Conservation (phyloP, 352 stramenopile genomes). For the Pythium folliculosum region DNA sequence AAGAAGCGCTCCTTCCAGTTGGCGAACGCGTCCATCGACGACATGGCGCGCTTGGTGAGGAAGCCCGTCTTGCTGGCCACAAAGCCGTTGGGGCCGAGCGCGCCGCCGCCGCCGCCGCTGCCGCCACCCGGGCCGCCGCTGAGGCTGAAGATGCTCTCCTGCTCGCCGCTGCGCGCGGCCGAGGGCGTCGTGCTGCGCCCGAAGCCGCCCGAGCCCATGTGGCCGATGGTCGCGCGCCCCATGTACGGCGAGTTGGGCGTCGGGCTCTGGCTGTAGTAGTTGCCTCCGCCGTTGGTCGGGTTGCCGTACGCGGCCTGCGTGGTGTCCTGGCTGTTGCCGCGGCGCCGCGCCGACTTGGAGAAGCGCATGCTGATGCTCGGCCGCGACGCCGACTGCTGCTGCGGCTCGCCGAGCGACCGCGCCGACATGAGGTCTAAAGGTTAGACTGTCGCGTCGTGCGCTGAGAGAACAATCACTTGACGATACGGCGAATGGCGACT, state of each 20-base stretch:
- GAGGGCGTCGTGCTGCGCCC: conserved; percentile 24
- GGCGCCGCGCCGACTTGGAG: conserved; percentile 57
- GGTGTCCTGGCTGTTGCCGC: conserved; percentile 69
- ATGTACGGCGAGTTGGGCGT: conserved; percentile 45
- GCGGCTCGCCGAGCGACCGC: conserved; percentile 26
- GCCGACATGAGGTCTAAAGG: conserved; percentile 11
- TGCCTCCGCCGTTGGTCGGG: conserved; percentile 20
- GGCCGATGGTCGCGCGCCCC: conserved; percentile 55
- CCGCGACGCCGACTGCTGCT: conserved; percentile 23
- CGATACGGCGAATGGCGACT: too few relatives aligned
- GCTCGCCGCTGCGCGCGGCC: conserved; percentile 19
- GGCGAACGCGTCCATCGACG: conserved; percentile 84
- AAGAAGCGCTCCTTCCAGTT: conserved; percentile 91
- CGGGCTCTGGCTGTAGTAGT: conserved; percentile 41
- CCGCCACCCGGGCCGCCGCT: conserved; percentile 26
- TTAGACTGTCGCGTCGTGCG: too few relatives aligned
- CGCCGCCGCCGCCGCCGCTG: neutral
- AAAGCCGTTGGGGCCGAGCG: conserved; percentile 39
- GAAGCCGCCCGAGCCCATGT: conserved; percentile 25
- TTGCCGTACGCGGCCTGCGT: conserved; percentile 35
- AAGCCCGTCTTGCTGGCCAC: conserved; percentile 85
- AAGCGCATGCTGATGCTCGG: conserved; percentile 67
- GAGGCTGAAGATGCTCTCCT: conserved; percentile 41
- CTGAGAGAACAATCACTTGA: too few relatives aligned
- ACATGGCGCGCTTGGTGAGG: conserved; percentile 86